Evolutionary conservation across 192 early-diverging fungal genomes (phyloP).

Genomic region (Coemansia sp.): DNA sequence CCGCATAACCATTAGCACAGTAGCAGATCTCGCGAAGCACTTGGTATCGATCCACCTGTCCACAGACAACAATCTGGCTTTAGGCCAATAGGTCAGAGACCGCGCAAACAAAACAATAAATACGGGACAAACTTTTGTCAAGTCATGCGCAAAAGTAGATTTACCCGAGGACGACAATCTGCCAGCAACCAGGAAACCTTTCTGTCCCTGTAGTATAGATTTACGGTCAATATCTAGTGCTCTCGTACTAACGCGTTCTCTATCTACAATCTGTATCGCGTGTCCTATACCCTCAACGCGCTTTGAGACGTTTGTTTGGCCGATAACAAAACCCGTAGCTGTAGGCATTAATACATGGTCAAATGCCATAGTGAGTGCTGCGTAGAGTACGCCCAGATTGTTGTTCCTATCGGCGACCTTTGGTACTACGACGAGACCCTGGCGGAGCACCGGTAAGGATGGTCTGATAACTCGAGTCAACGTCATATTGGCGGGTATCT

Average conservation of each 20-base stretch:
- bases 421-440: slow-evolving; percentile 22
- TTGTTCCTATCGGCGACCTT: slow-evolving; percentile 10
- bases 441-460: background rate
- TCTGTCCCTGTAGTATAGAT: too few relatives aligned
- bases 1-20: slow-evolving; percentile 21
- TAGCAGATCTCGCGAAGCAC: slow-evolving; percentile 22
- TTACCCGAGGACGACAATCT: slow-evolving; percentile 10
- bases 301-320: slow-evolving; percentile 16
- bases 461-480: background rate
- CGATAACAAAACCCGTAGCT: slow-evolving; percentile 6
- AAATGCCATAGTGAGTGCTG: slow-evolving; percentile 23
- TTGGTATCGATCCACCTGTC: slow-evolving; percentile 30
- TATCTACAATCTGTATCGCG: slow-evolving; percentile 21
- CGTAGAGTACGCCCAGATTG: slow-evolving; percentile 23
- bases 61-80: slow-evolving; percentile 19
- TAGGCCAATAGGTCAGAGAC: slow-evolving; percentile 29
- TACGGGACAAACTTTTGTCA: slow-evolving; percentile 11
- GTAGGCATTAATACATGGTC: slow-evolving; percentile 34
- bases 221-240: slow-evolving; percentile 5
- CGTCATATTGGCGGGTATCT: background rate
- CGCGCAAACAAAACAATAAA: slow-evolving; percentile 23
- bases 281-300: slow-evolving; percentile 16
- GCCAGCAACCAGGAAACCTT: slow-evolving; percentile 3
- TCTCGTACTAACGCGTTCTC: slow-evolving; percentile 20
- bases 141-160: slow-evolving; percentile 16